Conservation (phyloP, 148 eudicot genomes). For the Rhododendron williamsianum region DNA sequence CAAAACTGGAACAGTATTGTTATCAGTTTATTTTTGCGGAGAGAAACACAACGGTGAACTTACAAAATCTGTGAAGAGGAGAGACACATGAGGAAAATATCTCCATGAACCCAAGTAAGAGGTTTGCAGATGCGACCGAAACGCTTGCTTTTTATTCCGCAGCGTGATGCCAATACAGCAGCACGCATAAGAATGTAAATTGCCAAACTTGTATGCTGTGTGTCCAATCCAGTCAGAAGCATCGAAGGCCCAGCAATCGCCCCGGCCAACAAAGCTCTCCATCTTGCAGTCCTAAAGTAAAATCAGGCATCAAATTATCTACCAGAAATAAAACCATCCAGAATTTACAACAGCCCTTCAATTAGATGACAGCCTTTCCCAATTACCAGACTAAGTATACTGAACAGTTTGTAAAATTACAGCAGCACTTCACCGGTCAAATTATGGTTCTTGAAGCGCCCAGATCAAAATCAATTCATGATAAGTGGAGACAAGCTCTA, state of each 20-base stretch:
- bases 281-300: constrained; percentile 76
- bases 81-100: constrained; percentile 96
- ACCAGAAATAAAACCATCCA: background rate
- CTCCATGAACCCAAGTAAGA: constrained; percentile 93
- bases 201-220: constrained; percentile 86
- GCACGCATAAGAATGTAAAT: constrained; percentile 96
- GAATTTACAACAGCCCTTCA: background rate
- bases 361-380: constrained; percentile 5
- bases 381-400: background rate
- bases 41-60: constrained; percentile 20
- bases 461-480: background rate
- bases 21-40: background rate
- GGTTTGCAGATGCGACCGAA: constrained; percentile 88
- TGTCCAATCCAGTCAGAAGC: constrained; percentile 82
- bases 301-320: constrained; percentile 15
- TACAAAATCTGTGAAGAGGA: constrained; percentile 95
- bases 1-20: background rate
- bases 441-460: background rate
- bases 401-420: background rate
- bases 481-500: background rate
- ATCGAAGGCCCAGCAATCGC: constrained; percentile 95
- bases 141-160: constrained; percentile 93
- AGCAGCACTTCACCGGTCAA: background rate
- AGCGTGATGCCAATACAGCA: constrained; percentile 93
- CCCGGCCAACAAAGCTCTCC: constrained; percentile 97